Percentiles rank a stretch among this genome's conserved stretches.
These are phyloP conservation scores for Fusarium subglutinans DNA, from an alignment of 2,329 filamentous ascomycete genomes.

Conservation along the genomic window DNA sequence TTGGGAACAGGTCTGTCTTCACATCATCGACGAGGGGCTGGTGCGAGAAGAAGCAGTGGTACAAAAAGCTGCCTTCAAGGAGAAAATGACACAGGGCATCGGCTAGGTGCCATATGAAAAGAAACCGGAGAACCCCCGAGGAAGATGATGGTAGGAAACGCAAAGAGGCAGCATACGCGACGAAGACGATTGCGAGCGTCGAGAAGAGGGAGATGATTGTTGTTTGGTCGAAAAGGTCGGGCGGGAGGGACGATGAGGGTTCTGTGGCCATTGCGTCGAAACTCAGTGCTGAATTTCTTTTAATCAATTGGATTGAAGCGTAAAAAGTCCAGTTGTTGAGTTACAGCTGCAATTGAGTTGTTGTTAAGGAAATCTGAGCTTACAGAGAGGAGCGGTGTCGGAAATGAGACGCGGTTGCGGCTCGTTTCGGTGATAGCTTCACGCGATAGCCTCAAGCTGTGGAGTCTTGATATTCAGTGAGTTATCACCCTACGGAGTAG, in stretches of 20 bases:
- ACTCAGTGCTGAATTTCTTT: background rate
- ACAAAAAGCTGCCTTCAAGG: conserved; percentile 91
- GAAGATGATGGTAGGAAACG: conserved; percentile 59
- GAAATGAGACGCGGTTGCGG: background rate
- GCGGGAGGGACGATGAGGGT: conserved; percentile 52
- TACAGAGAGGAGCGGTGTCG: conserved; percentile 14
- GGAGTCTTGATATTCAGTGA: background rate
- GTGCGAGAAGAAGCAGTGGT: conserved; percentile 86
- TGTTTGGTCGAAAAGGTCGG: conserved; percentile 67
- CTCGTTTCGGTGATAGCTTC: background rate
- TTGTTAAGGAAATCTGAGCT: background rate
- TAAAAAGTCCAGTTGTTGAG: background rate
- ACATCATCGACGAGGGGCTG: conserved; percentile 46
- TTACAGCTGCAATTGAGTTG: background rate
- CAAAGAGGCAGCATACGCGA: conserved; percentile 61
- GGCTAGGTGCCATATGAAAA: conserved; percentile 96
- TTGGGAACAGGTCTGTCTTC: conserved; percentile 53
- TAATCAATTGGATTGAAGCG: background rate
- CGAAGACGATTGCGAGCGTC: conserved; percentile 60
- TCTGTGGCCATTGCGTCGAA: conserved; percentile 15
- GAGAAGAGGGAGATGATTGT: conserved; percentile 67
- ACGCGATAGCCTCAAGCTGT: background rate
- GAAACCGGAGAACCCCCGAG: conserved; percentile 69
- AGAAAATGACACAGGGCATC: conserved; percentile 91
- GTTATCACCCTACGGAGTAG: background rate